phyloP scores from a whole-genome alignment of 805 yeast genomes.

The Debaryomyces maramus region DNA sequence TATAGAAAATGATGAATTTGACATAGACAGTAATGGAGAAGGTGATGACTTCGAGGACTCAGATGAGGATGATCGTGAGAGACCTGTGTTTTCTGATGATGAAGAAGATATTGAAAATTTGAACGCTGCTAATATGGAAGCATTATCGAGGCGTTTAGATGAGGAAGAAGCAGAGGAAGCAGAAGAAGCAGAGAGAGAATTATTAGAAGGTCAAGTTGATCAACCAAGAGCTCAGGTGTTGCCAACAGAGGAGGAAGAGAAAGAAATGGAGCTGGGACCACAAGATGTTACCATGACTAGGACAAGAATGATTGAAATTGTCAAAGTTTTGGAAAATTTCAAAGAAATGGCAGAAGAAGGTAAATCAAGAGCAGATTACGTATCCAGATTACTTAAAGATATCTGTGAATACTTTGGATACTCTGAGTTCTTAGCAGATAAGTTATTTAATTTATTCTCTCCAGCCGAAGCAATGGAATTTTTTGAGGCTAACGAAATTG shows the following conservation, averaged over 20 bases:
- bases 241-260: slow-evolving; percentile 69
- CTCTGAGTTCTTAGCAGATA: slow-evolving; percentile 87
- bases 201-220: slow-evolving; percentile 53
- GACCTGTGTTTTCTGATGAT: slow-evolving; percentile 82
- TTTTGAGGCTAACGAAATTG: slow-evolving; percentile 96
- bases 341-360: slow-evolving; percentile 81
- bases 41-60: slow-evolving; percentile 47
- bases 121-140: slow-evolving; percentile 83
- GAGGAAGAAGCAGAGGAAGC: slow-evolving; percentile 51
- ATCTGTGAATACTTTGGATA: slow-evolving; percentile 94
- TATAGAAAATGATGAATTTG: slow-evolving; percentile 44
- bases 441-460: slow-evolving; percentile 84
- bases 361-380: slow-evolving; percentile 79
- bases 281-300: slow-evolving; percentile 80
- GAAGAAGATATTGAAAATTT: slow-evolving; percentile 62
- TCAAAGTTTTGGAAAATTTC: slow-evolving; percentile 90
- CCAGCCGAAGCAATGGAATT: slow-evolving; percentile 98
- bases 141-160: slow-evolving; percentile 66
- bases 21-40: slow-evolving; percentile 19
- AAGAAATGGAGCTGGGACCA: slow-evolving; percentile 50
- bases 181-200: slow-evolving; percentile 51
- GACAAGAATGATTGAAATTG: slow-evolving; percentile 93
- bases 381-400: slow-evolving; percentile 75
- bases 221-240: slow-evolving; percentile 78
- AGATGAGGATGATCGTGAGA: slow-evolving; percentile 59